Base-by-base conservation (phyloP, 129 eudicot genomes). In the Flaveria robusta region DNA sequence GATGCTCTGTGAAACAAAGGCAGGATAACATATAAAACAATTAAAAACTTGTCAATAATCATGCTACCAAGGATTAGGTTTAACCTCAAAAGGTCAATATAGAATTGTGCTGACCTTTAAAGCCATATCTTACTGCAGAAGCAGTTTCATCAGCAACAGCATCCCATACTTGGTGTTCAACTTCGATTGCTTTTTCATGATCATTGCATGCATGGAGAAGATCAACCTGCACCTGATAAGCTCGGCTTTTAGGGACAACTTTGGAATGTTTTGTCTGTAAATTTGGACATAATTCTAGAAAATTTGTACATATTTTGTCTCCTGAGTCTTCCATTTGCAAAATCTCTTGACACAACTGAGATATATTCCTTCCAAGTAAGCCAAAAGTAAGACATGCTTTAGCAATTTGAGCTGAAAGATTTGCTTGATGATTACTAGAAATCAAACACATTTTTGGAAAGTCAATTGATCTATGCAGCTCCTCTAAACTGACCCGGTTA, bases 61-160 rank as follows among this genome's bases (percentile, higher is more conserved):
- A 54, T 27, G 76, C 47, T 27, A 71, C 76, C 75, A 47, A 16
- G 3, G 42, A 51, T 70, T 27, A 26, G 39, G 27, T 47, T 51
- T 14, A 56, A 26, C 70, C 49, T n/a, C 14, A 59, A 78, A 64
- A 79, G 8, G 13, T 66, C 12, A 79, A 52, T 52, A 31, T 14
- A 64, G 4, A 43, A 52, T 42, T 8, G 59, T 62, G 72, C 15
- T 39, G 78, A 91, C 99, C 99, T 87, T 86, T 84, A 71, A 95
- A 91, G 43, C 97, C 99, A 72, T 95, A 91, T 84, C 96, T 86
- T 63, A 95, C 97, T 15, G 99, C 99, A 66, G 96, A 87, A 83
- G 99, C 97, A 31, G 99, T 95, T 83, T 95, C 99, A 66, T 89
- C 94, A 69, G 99, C 92, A 79, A 95, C 97, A 3, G 99, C 89